Conservation (phyloP, 2,329 filamentous ascomycete species). For the Tolypocladium endophyticum region DNA sequence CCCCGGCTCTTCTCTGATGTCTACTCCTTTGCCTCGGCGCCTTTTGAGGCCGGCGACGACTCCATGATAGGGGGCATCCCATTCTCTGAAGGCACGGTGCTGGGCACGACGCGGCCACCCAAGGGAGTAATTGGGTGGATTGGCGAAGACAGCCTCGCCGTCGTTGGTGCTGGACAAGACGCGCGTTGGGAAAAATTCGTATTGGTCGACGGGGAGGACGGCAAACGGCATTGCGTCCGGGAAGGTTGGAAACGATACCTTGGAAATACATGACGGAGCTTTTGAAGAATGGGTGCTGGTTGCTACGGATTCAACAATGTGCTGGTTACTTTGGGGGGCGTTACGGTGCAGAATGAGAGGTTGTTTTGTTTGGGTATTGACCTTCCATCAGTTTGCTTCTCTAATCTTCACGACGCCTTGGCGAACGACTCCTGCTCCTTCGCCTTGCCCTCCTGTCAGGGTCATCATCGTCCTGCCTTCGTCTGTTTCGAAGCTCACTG, state of each 20-base stretch:
- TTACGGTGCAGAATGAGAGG: neutral
- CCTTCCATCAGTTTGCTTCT: slow-evolving; percentile 6
- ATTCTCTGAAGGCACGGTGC: slow-evolving; percentile 31
- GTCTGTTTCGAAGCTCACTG: slow-evolving; percentile 14
- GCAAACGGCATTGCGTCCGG: slow-evolving; percentile 53
- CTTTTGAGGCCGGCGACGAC: slow-evolving; percentile 79
- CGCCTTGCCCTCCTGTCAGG: slow-evolving; percentile 12
- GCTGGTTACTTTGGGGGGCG: neutral
- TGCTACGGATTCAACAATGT: neutral
- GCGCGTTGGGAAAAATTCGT: slow-evolving; percentile 83
- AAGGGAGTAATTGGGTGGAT: slow-evolving; percentile 86
- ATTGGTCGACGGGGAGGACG: slow-evolving; percentile 57
- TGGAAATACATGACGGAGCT: slow-evolving; percentile 21
- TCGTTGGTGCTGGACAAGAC: slow-evolving; percentile 70
- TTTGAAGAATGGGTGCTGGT: neutral
- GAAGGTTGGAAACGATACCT: slow-evolving; percentile 80
- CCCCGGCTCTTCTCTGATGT: slow-evolving; percentile 82
- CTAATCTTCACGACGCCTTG: slow-evolving; percentile 18
- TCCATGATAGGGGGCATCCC: slow-evolving; percentile 33
- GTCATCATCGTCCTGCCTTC: slow-evolving; percentile 16
- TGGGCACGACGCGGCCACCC: slow-evolving; percentile 47
- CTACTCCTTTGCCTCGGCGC: slow-evolving; percentile 72
- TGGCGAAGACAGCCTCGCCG: slow-evolving; percentile 60
- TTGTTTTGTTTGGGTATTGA: slow-evolving; percentile 7
- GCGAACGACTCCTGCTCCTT: slow-evolving; percentile 34